phyloP scores from a whole-genome alignment of 2,329 filamentous ascomycete genomes.

The Aureobasidium sp. region DNA sequence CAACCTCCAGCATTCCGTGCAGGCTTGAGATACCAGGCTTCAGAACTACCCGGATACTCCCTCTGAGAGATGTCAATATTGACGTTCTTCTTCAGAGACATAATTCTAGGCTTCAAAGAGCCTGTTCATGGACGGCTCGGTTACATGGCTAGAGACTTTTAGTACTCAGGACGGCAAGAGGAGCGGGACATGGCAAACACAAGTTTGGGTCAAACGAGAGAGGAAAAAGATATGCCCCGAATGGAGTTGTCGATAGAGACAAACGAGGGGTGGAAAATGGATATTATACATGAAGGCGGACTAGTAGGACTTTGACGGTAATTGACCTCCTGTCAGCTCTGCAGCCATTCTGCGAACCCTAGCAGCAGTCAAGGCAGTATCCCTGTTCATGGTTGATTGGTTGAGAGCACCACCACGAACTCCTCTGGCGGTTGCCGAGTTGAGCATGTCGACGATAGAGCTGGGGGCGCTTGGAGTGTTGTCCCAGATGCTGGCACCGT shows the following conservation, averaged over 20 bases:
- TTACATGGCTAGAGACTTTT: neutral
- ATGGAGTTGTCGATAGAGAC: neutral
- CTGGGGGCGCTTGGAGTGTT: slow-evolving; percentile 32
- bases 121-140: no score
- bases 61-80: neutral
- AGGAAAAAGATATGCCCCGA: neutral
- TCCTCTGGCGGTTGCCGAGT: slow-evolving; percentile 22
- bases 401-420: slow-evolving; percentile 26
- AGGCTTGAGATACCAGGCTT: neutral
- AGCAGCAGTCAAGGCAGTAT: slow-evolving; percentile 33
- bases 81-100: neutral
- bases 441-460: slow-evolving; percentile 42
- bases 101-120: no score
- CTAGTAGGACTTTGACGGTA: slow-evolving; percentile 23
- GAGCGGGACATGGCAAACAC: neutral
- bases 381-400: slow-evolving; percentile 8
- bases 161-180: neutral
- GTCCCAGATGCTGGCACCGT: slow-evolving; percentile 46
- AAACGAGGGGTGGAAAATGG: neutral
- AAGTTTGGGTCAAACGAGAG: neutral
- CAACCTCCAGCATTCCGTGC: neutral
- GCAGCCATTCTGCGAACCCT: slow-evolving; percentile 58
- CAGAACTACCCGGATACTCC: neutral
- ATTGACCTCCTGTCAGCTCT: slow-evolving; percentile 59
- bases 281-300: slow-evolving; percentile 8